A percentile compares a stretch with the other conserved stretches of the same genome.
These are phyloP conservation scores for Tolypocladium nubicola DNA, from an alignment of 2,329 filamentous ascomycete genomes.

Conservation along the genomic window DNA sequence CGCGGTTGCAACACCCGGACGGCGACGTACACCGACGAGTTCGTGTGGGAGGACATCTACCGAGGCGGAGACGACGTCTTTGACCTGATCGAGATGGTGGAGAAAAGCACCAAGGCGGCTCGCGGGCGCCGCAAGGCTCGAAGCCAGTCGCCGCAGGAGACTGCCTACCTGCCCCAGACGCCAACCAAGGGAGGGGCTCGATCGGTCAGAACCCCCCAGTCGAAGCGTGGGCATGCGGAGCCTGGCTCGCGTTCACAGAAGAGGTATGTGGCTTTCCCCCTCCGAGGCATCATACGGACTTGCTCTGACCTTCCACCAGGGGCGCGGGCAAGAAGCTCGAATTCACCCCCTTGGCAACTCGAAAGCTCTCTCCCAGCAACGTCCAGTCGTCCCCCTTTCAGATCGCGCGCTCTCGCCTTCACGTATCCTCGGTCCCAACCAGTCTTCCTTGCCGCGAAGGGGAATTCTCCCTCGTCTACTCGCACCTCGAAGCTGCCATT, in stretches of 20 bases:
- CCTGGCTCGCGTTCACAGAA: conserved; percentile 20
- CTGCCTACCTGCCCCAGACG: conserved; percentile 22
- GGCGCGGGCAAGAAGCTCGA: conserved; percentile 61
- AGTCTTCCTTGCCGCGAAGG: conserved; percentile 84
- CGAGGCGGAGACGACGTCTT: conserved; percentile 53
- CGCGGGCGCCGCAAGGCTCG: conserved; percentile 19
- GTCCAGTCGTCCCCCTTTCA: conserved; percentile 82
- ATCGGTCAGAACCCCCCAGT: conserved; percentile 18
- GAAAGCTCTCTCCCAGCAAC: conserved; percentile 65
- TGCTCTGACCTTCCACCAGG: conserved; percentile 38
- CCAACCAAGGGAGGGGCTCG: conserved; percentile 23
- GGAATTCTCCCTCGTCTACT: conserved; percentile 87
- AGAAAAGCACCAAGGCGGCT: conserved; percentile 62
- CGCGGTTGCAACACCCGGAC: conserved; percentile 83
- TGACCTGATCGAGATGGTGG: conserved; percentile 54
- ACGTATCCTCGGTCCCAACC: conserved; percentile 85
- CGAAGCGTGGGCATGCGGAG: conserved; percentile 16
- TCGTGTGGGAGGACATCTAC: conserved; percentile 82
- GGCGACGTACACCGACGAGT: conserved; percentile 84
- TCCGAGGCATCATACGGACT: background rate
- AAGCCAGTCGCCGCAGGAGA: conserved; percentile 20
- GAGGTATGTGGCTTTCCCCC: conserved; percentile 9
- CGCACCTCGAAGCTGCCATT: conserved; percentile 88
- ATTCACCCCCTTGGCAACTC: conserved; percentile 89
- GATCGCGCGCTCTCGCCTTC: conserved; percentile 75